These are phyloP conservation scores for Kwoniella bestiolae DNA, from an alignment of 768 basidiomycete genomes.

Conservation along the genomic window DNA sequence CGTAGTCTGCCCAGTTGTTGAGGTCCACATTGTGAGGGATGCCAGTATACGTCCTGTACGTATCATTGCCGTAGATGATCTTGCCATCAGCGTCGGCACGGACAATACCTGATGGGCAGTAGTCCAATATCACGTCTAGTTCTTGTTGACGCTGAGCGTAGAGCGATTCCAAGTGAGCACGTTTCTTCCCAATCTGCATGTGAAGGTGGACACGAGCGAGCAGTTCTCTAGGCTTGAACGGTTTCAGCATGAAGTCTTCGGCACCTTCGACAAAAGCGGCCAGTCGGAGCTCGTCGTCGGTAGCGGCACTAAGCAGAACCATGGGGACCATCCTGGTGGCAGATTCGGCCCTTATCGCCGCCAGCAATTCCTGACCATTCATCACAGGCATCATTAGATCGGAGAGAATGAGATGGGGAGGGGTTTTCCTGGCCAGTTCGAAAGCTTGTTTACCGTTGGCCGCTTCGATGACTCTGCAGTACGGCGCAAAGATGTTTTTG, in stretches of 20 bases:
- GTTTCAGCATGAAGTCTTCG: constrained; percentile 57
- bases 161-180: constrained; percentile 27
- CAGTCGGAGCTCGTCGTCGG: constrained; percentile 50
- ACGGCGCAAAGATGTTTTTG: constrained; percentile 47
- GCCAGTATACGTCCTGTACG: constrained; percentile 10
- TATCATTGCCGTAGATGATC: constrained; percentile 28
- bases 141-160: constrained; percentile 33
- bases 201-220: constrained; percentile 57
- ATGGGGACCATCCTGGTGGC: constrained; percentile 48
- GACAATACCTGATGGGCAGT: constrained; percentile 39
- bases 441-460: constrained; percentile 49
- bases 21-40: constrained; percentile 10
- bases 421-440: constrained; percentile 23
- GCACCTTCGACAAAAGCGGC: constrained; percentile 53
- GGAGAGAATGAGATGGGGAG: constrained; percentile 51
- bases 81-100: constrained; percentile 27
- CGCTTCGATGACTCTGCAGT: constrained; percentile 54
- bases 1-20: constrained; percentile 26
- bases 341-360: constrained; percentile 36
- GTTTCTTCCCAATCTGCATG: constrained; percentile 58
- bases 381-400: constrained; percentile 57
- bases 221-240: constrained; percentile 56
- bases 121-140: constrained; percentile 32
- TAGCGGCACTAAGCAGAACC: constrained; percentile 52
- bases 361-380: constrained; percentile 37